Evolutionary conservation across 306 rosid species (phyloP).

Genomic region (Gleditsia sinensis): DNA sequence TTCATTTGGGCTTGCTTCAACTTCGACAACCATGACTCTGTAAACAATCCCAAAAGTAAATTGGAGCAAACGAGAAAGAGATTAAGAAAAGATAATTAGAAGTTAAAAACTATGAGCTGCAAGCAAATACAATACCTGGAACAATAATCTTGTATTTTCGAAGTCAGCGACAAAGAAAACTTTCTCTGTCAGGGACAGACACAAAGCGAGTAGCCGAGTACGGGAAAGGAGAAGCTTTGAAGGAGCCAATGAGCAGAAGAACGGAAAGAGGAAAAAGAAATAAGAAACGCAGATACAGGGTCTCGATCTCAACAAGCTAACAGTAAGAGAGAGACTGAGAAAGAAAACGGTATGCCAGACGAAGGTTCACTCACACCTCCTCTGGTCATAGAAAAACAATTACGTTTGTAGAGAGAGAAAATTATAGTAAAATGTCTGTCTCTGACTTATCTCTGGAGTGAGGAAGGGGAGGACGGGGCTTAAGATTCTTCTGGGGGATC

Average conservation of each 20-base stretch:
- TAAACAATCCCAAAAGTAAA: slow-evolving; percentile 18
- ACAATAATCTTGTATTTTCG: not conserved
- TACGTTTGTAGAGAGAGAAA: not conserved
- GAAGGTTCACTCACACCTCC: not conserved
- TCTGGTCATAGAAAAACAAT: not conserved
- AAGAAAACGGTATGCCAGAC: not conserved
- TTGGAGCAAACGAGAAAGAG: not conserved
- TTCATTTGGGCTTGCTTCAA: slow-evolving; percentile 27
- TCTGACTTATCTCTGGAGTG: not conserved
- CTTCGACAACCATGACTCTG: not conserved
- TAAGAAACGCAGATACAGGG: not conserved
- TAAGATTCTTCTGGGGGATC: not conserved
- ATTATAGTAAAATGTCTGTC: not conserved
- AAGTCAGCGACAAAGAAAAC: not conserved
- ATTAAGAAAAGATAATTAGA: not conserved
- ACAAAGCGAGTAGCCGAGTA: not conserved
- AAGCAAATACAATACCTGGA: not conserved
- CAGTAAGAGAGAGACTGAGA: not conserved
- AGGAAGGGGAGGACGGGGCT: not conserved
- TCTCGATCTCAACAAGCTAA: slow-evolving; percentile 20
- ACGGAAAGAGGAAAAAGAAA: not conserved
- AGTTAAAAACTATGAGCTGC: not conserved
- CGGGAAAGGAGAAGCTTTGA: not conserved
- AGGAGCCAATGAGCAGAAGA: not conserved
- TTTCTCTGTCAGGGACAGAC: not conserved